Conservation (phyloP, 805 yeast species). For the Wickerhamiella azymoides region DNA sequence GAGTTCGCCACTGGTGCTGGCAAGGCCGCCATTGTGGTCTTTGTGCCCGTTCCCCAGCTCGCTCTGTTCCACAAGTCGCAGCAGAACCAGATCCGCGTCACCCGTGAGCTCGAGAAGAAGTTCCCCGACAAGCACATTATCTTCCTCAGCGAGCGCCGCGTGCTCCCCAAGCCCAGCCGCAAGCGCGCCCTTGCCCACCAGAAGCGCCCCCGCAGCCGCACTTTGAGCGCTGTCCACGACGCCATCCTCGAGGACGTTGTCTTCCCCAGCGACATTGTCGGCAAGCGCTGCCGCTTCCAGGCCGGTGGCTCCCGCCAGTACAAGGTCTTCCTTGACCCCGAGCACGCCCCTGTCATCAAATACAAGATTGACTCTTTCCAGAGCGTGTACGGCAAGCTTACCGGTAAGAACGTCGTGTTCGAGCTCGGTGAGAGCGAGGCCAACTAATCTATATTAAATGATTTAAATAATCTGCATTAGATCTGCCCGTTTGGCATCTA, state of each 20-base stretch:
- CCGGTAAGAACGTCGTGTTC: slow-evolving; percentile 98
- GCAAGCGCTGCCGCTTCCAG: slow-evolving; percentile 98
- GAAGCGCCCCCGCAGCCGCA: slow-evolving; percentile 99
- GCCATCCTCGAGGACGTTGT: slow-evolving; percentile 97
- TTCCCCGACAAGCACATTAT: slow-evolving; percentile 99
- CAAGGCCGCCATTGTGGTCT: slow-evolving; percentile 95
- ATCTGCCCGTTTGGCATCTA: too few relatives aligned
- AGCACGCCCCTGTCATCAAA: slow-evolving; percentile 93
- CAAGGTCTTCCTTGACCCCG: slow-evolving; percentile 93
- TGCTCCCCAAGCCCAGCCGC: slow-evolving; percentile 98
- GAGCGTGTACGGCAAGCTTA: slow-evolving; percentile 93
- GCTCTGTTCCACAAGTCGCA: slow-evolving; percentile 90
- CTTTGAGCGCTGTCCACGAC: slow-evolving; percentile 97
- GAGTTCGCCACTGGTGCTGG: slow-evolving; percentile 97
- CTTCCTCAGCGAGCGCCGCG: slow-evolving; percentile 98
- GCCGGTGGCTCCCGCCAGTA: slow-evolving; percentile 98
- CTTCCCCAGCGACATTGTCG: slow-evolving; percentile 98
- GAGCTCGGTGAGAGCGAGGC: slow-evolving; percentile 42
- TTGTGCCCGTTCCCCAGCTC: slow-evolving; percentile 94
- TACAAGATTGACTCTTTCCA: slow-evolving; percentile 99
- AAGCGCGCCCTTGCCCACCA: slow-evolving; percentile 71
- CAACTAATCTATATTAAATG: slow-evolving; percentile 12
- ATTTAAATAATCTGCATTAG: not conserved
- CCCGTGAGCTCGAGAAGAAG: slow-evolving; percentile 99
- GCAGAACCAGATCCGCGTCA: slow-evolving; percentile 82